Evolutionary conservation across 768 basidiomycete genomes (phyloP).

Genomic region (Mycena galopus): DNA sequence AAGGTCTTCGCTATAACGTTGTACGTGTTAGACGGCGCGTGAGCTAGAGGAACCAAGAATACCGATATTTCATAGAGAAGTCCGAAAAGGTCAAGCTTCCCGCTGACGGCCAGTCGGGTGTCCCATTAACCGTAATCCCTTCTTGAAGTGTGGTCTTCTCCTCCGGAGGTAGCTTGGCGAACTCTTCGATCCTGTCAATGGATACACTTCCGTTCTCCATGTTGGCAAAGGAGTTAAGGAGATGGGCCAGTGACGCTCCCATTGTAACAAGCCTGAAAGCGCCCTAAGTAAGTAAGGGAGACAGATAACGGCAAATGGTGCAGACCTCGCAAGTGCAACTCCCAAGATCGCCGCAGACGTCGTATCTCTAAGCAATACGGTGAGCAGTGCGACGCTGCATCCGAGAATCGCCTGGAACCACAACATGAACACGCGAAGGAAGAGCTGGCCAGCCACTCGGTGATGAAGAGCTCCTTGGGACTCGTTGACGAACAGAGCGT

Average conservation of each 20-base stretch:
- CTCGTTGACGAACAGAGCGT: conserved; percentile 22
- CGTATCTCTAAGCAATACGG: conserved; percentile 17
- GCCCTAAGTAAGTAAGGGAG: neutral
- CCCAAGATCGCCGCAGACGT: conserved; percentile 27
- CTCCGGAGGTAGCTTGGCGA: conserved; percentile 21
- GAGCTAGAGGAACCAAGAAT: neutral
- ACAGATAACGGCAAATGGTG: neutral
- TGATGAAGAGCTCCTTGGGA: conserved; percentile 30
- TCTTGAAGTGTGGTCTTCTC: no score
- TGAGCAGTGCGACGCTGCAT: conserved; percentile 16
- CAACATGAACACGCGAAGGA: conserved; percentile 26
- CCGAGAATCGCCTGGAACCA: conserved; percentile 30
- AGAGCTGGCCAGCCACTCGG: conserved; percentile 19
- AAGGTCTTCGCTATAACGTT: conserved; percentile 12
- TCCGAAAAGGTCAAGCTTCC: conserved; percentile 14
- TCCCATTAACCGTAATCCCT: no score
- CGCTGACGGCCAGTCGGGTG: conserved; percentile 22
- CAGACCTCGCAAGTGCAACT: conserved; percentile 15
- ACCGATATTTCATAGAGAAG: conserved; percentile 32
- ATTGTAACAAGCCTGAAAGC: conserved; percentile 15
- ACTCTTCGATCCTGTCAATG: conserved; percentile 27
- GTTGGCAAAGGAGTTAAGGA: conserved; percentile 9
- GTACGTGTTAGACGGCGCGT: neutral
- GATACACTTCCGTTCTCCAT: conserved; percentile 26
- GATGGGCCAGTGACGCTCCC: neutral